Percentiles rank a stretch among this genome's conserved stretches.
These are phyloP conservation scores for Tetrastigma voinierianum DNA, from an alignment of 164 flowering plant species.

Conservation along the genomic window DNA sequence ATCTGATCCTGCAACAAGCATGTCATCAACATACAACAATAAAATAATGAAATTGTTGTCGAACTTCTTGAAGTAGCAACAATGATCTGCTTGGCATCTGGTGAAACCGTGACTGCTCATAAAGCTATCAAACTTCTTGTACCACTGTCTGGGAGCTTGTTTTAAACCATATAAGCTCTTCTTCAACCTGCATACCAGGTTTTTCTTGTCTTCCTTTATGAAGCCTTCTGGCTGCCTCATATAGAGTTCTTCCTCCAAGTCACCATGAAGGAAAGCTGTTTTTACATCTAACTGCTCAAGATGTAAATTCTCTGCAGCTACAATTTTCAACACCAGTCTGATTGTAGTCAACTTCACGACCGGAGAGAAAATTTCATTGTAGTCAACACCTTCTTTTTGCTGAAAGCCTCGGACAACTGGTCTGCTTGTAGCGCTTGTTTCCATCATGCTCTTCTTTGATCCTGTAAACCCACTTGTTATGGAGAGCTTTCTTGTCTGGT, in stretches of 20 bases:
- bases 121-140: conserved; percentile 1
- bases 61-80: background rate
- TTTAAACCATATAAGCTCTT: background rate
- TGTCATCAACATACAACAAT: too few species aligned
- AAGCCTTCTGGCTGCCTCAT: background rate
- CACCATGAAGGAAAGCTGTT: background rate
- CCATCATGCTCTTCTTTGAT: too few species aligned
- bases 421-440: background rate
- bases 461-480: background rate
- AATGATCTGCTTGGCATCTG: background rate
- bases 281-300: too few species aligned
- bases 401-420: background rate
- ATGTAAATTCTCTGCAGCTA: too few species aligned
- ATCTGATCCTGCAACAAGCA: too few species aligned
- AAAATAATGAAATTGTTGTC: too few species aligned
- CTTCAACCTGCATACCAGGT: background rate
- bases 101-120: too few species aligned
- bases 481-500: background rate
- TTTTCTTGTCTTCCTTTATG: background rate
- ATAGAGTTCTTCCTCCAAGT: background rate
- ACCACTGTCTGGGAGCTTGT: too few species aligned
- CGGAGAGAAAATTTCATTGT: background rate
- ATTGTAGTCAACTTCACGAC: conserved; percentile 3
- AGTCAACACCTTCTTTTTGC: background rate
- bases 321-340: too few species aligned